Evolutionary conservation across 2,329 filamentous ascomycete genomes (phyloP), one percentile per base, ranked within the genome.

Genomic region (Trichoderma sp.): DNA sequence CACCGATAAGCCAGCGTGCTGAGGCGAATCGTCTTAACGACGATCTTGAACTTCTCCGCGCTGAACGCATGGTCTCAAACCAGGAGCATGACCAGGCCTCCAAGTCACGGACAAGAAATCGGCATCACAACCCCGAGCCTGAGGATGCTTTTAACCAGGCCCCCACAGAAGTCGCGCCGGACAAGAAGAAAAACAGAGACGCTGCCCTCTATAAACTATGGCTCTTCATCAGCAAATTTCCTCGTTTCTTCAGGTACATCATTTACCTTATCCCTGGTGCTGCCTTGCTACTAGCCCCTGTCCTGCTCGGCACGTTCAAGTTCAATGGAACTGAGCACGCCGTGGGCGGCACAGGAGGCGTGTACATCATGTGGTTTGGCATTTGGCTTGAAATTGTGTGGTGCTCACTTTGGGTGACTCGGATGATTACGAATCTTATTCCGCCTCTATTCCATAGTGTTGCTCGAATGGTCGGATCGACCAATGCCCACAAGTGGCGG

Each of bases 351-450:
- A 89, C 93, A 3, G 95, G 95, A 1, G 94, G 93, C 24, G 95
- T 98, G 0, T 81, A 91, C 77, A 86, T 98, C 62, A 86, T 95
- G 76, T 98, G 96, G 96, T 98, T 98, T 81, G 94, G 94, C 35
- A 95, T 98, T 77, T 98, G 96, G 96, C 88, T 98, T 21, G 94
- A 98, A 83, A 94, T 98, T 59, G 89, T 98, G 31, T 98, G 96
- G 96, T 88, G 96, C 77, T 95, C 95, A 0, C 87, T 98, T 0
- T 98, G 96, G 96, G 92, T 93, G 24, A 93, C 88, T 1, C 86
- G 89, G 14, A 89, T 91, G 81, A 78, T 87, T 59, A 89, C 88
- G 4, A 86, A 87, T 31, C 81, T 89, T 45, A 83, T 91, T 78
- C 89, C 89, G 0, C 83, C 81, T 31, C 74, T 86, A 6, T 85